A percentile compares a stretch with the other conserved stretches of the same genome.
These are phyloP conservation scores for Actinomortierella wolfii DNA, from an alignment of 371 early-diverging fungal genomes.

Conservation along the genomic window DNA sequence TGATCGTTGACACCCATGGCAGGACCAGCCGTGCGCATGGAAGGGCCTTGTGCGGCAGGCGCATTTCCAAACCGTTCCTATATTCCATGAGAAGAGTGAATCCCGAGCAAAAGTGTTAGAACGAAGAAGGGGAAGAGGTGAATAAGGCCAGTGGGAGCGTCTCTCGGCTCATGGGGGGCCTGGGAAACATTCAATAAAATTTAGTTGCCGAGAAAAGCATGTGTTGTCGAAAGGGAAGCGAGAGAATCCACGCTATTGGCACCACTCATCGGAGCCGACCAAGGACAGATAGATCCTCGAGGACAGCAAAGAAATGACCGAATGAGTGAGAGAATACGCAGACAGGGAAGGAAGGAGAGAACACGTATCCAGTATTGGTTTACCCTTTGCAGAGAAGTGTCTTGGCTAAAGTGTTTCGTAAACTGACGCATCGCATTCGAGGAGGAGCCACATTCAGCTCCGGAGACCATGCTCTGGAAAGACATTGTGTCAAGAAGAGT, in stretches of 20 bases:
- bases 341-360: neutral
- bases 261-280: slow-evolving; percentile 1
- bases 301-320: too few relatives aligned
- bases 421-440: slow-evolving; percentile 64
- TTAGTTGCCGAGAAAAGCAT: neutral
- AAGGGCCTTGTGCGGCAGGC: slow-evolving; percentile 23
- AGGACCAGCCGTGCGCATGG: slow-evolving; percentile 39
- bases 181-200: slow-evolving; percentile 12
- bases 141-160: neutral
- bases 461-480: slow-evolving; percentile 36
- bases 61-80: slow-evolving; percentile 32
- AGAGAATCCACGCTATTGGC: neutral
- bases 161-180: slow-evolving; percentile 29
- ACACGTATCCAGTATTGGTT: neutral
- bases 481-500: slow-evolving; percentile 15
- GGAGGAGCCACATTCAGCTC: slow-evolving; percentile 60
- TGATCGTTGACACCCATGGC: slow-evolving; percentile 40
- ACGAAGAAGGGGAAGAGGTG: neutral
- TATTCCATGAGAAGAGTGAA: neutral
- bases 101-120: too few relatives aligned
- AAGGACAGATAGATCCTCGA: too few relatives aligned
- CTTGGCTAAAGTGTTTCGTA: slow-evolving; percentile 59
- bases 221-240: too few relatives aligned
- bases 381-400: slow-evolving; percentile 59
- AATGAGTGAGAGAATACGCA: neutral